Conservation (phyloP, 225 moss, liverwort and hornwort genomes). For the Bryum argenteum region DNA sequence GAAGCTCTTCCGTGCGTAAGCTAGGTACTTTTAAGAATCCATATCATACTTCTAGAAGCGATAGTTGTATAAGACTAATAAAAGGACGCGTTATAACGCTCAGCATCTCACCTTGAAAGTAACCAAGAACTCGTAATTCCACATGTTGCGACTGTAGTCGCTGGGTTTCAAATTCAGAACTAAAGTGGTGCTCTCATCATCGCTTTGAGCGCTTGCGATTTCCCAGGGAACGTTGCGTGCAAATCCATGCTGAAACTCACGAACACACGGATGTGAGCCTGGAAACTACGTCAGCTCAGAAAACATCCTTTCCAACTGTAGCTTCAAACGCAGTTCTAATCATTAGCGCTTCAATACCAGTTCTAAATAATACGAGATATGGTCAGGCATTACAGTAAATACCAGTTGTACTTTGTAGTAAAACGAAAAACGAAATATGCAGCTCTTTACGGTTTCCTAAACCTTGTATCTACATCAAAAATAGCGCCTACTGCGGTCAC, state of each 20-base stretch:
- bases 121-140: slow-evolving; percentile 76
- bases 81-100: slow-evolving; percentile 13
- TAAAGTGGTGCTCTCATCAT: slow-evolving; percentile 65
- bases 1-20: not conserved
- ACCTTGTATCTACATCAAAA: not conserved
- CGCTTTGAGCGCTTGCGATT: slow-evolving; percentile 64
- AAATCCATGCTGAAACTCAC: slow-evolving; percentile 85
- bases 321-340: slow-evolving; percentile 6
- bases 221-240: slow-evolving; percentile 92
- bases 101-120: slow-evolving; percentile 63
- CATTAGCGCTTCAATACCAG: slow-evolving; percentile 1
- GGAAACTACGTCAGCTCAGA: not conserved
- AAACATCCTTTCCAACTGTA: not conserved
- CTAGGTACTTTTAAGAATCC: not conserved
- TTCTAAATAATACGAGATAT: not conserved
- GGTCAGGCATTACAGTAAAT: slow-evolving; percentile 6
- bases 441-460: slow-evolving; percentile 4
- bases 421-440: not conserved
- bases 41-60: not conserved
- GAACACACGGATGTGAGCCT: slow-evolving; percentile 22
- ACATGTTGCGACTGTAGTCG: slow-evolving; percentile 85
- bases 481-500: slow-evolving; percentile 37
- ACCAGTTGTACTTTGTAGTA: not conserved
- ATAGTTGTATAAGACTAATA: not conserved
- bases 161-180: slow-evolving; percentile 79